Base-by-base conservation (phyloP, 192 early-diverging fungal species). In the Umbelopsis ramanniana region DNA sequence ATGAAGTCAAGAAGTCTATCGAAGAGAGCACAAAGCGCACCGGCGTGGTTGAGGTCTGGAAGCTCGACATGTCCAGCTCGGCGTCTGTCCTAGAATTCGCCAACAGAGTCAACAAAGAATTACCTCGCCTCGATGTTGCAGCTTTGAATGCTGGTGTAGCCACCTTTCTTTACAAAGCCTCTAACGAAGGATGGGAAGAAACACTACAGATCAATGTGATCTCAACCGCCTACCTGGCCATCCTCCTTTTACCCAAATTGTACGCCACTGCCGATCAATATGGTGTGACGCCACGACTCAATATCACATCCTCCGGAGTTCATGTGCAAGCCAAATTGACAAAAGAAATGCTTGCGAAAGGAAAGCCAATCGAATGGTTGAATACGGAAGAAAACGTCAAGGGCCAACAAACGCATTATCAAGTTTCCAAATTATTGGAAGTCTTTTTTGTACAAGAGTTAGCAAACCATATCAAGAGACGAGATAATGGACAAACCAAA, bases 1-100 rank as follows among this genome's bases (percentile, higher is more conserved):
- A 38, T 19, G 17, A 63, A 6, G 57, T 26, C 24, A 63, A 63
- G 17, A 63, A 37, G 3, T 63, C 57, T 12, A 63, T 63, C 17
- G 33, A 63, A 19, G 57, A 63, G 35, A 63, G 2, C 15, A 63
- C 57, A 6, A 63, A 63, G 9, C 57, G 57, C 14, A 14, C 33
- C 4, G 57, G 26, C 6, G 57, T 63, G 17, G 57, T 63, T n/a
- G 57, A 63, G 35, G 57, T 63, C 14, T 63, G 57, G 57, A 29
- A 63, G 5, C 57, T 63, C 15, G 57, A 38, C 7, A 37, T n/a
- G 15, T 38, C 33, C 10, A 37, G 15, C 11, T 35, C 33, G 15
- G 57, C 12, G 15, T 63, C 33, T 0, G 57, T 63, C 4, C 11
- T 17, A 63, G 57, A 26, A 14, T 63, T 63, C 33, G 17, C 24